Percentiles rank a stretch among this genome's conserved stretches.
Evolutionary conservation across 106 monocot genomes (phyloP).

Genomic region (Gastrodia elata): DNA sequence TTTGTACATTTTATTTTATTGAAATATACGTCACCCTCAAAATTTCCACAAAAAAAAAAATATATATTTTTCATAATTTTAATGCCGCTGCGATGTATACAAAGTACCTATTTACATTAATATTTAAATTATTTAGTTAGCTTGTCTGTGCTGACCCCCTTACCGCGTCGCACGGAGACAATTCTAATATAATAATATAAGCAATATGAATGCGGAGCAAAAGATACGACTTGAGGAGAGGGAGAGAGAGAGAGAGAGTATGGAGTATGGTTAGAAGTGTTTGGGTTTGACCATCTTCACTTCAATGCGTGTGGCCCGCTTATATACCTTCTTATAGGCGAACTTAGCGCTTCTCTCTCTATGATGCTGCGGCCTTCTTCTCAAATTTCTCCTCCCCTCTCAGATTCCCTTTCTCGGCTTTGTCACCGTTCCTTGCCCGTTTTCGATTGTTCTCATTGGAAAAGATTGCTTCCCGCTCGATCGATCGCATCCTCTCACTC

Average conservation of each 20-base stretch:
- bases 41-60: no score
- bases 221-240: background rate
- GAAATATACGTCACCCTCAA: no score
- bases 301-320: slow-evolving; percentile 5
- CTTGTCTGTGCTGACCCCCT: background rate
- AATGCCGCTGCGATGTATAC: background rate
- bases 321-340: background rate
- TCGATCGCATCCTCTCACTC: background rate
- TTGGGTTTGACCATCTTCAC: slow-evolving; percentile 14
- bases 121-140: background rate
- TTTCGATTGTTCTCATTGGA: background rate
- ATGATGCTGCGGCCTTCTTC: background rate
- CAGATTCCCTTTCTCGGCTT: background rate
- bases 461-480: slow-evolving; percentile 5
- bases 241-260: slow-evolving; percentile 1
- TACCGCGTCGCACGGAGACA: background rate
- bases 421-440: background rate
- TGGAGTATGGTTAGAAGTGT: no score
- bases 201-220: background rate
- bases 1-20: no score
- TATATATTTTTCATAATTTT: background rate
- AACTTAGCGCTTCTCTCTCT: slow-evolving; percentile 5
- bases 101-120: background rate
- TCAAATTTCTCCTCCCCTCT: background rate
- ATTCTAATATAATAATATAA: background rate